Evolutionary conservation across 306 rosid species (phyloP), one percentile per base, ranked within the genome.

Genomic region (Gillenia trifoliata): DNA sequence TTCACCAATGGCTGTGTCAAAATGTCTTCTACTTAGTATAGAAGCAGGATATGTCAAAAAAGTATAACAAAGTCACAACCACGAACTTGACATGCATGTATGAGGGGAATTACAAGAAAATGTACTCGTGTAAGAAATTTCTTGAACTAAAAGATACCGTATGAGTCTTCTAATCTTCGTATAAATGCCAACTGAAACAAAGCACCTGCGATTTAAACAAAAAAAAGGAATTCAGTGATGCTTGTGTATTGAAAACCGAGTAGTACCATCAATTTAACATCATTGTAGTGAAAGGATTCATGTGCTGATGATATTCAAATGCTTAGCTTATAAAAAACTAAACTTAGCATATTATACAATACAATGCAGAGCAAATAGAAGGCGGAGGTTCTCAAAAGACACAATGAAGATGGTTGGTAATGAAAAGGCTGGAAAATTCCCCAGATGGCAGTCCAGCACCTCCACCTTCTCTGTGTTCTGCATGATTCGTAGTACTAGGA

Each of bases 111-210:
- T 31, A 13, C 67, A 72, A 7, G 29, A 29, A 15, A 29, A 50
- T 65, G 19, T 40, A 62, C 26, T 34, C 67, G 45, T 67, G 54
- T 50, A 25, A 61, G 65, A 72, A 75, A 47, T 40, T 50, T 11
- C 13, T 13, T 4, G 47, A 64, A 36, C 7, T 16, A 26, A 17
- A 41, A 75, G 66, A 65, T 91, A 93, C 98, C 94, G 34, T 89
- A 83, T 54, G 98, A 91, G 26, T 88, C 95, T 76, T 94, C 98
- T 82, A 94, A 84, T 79, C 76, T 91, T 33, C 97, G 81, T 72
- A 94, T 86, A 80, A 94, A 87, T 49, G 97, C 96, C 87, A 94
- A 77, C 75, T 94, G 98, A 73, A 91, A 86, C 83, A 91, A 88
- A 79, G 98, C 96, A 75, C 98, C 98, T 94, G 89, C 72, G 75